Evolutionary conservation across 768 basidiomycete species (phyloP).

Genomic region (Kwoniella newhampshirensis): DNA sequence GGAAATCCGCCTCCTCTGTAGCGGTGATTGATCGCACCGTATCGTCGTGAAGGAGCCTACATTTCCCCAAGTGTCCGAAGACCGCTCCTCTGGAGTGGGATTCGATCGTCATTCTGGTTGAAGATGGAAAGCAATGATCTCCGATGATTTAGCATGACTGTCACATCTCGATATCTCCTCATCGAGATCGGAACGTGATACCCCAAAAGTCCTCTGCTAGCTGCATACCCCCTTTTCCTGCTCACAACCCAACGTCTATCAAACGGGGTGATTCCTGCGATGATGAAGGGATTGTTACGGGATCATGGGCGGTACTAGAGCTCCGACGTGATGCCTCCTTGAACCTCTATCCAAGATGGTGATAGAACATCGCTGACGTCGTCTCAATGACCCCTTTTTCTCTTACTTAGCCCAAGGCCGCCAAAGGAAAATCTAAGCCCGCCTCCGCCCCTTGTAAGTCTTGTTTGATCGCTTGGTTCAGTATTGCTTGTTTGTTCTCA

Average conservation of each 20-base stretch:
- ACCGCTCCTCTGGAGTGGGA: too few relatives aligned
- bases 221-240: constrained; percentile 5
- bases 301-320: constrained; percentile 31
- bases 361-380: constrained; percentile 41
- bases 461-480: not conserved
- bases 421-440: constrained; percentile 54
- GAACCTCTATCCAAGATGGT: not conserved
- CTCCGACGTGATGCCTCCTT: constrained; percentile 49
- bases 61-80: too few relatives aligned
- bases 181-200: not conserved
- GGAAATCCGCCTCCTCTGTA: too few relatives aligned
- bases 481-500: not conserved
- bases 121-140: not conserved
- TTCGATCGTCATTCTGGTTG: too few relatives aligned
- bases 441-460: constrained; percentile 54
- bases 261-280: constrained; percentile 34
- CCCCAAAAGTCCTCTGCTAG: not conserved
- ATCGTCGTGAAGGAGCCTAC: too few relatives aligned
- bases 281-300: not conserved
- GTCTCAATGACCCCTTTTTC: constrained; percentile 52
- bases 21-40: too few relatives aligned
- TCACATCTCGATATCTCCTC: not conserved
- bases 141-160: constrained; percentile 5
- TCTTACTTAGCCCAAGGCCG: constrained; percentile 53
- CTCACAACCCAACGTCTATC: too few relatives aligned